Percentiles rank a stretch among this genome's conserved stretches.
Evolutionary conservation across 495 filamentous ascomycete species (phyloP).

Genomic region (Rostrohypoxylon terebratum): DNA sequence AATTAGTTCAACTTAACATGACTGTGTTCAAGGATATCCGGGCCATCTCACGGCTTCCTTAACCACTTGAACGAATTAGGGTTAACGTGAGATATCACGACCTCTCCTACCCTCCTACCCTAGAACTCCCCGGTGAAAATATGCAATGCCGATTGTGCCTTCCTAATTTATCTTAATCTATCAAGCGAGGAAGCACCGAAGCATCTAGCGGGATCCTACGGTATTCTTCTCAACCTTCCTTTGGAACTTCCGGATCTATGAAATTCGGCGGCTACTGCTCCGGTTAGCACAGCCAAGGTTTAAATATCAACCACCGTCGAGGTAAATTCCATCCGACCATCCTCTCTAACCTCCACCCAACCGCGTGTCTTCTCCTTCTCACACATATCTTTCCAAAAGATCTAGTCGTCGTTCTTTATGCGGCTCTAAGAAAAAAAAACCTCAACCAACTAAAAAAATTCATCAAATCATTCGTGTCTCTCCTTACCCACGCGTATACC

Average conservation of each 20-base stretch:
- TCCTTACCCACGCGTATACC: slow-evolving; percentile 17
- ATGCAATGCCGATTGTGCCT: slow-evolving; percentile 14
- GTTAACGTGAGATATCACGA: slow-evolving; percentile 16
- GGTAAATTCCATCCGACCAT: slow-evolving; percentile 34
- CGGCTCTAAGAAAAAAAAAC: slow-evolving; percentile 25
- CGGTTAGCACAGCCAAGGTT: slow-evolving; percentile 6
- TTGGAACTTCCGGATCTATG: slow-evolving; percentile 22
- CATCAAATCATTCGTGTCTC: slow-evolving; percentile 22
- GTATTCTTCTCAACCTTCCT: slow-evolving; percentile 27
- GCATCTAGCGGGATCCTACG: not conserved
- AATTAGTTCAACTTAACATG: slow-evolving; percentile 14
- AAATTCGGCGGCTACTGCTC: slow-evolving; percentile 28
- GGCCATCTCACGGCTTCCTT: not conserved
- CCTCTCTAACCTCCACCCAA: slow-evolving; percentile 4
- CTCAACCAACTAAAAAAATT: not conserved
- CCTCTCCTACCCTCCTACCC: not conserved
- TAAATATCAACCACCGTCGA: slow-evolving; percentile 1
- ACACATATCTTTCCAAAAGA: not conserved
- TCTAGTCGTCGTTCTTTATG: slow-evolving; percentile 47
- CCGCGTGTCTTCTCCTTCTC: slow-evolving; percentile 1
- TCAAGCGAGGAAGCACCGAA: slow-evolving; percentile 9
- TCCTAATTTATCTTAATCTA: slow-evolving; percentile 24
- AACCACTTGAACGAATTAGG: slow-evolving; percentile 5
- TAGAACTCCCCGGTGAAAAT: slow-evolving; percentile 7
- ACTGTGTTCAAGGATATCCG: slow-evolving; percentile 3